These are phyloP conservation scores for Epichloe sibirici DNA, from an alignment of 2,329 filamentous ascomycete species.

Conservation along the genomic window DNA sequence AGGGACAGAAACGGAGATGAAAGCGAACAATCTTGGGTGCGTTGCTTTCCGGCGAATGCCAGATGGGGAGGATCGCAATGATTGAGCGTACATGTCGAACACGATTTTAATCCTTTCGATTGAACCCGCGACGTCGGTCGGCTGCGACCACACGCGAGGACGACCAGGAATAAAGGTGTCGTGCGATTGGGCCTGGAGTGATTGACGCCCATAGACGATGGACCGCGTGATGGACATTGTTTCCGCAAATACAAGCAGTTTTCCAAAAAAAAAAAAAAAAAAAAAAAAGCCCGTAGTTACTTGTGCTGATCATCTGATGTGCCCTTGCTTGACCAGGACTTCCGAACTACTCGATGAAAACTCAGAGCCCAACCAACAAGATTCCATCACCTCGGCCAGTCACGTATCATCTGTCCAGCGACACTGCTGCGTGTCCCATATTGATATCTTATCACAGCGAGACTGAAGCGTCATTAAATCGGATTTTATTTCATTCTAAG, in stretches of 20 bases:
- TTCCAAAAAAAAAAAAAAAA: no score
- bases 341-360: not conserved
- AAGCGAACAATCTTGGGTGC: slow-evolving; percentile 48
- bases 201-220: no score
- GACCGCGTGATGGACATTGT: no score
- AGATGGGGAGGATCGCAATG: slow-evolving; percentile 45
- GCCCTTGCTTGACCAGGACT: not conserved
- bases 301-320: not conserved
- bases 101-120: not conserved
- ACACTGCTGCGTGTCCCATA: not conserved
- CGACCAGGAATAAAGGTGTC: no score
- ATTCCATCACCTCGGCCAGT: not conserved
- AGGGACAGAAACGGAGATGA: slow-evolving; percentile 40
- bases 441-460: not conserved
- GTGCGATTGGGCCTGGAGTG: no score
- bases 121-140: not conserved
- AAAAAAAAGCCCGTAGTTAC: not conserved
- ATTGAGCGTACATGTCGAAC: slow-evolving; percentile 40
- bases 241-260: no score
- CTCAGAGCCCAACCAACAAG: no score
- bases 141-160: no score
- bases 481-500: not conserved
- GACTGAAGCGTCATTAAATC: not conserved
- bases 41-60: slow-evolving; percentile 35
- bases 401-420: not conserved